Evolutionary conservation across 1,284 basidiomycete species (phyloP).

Genomic region (Rhodotorula sp.): DNA sequence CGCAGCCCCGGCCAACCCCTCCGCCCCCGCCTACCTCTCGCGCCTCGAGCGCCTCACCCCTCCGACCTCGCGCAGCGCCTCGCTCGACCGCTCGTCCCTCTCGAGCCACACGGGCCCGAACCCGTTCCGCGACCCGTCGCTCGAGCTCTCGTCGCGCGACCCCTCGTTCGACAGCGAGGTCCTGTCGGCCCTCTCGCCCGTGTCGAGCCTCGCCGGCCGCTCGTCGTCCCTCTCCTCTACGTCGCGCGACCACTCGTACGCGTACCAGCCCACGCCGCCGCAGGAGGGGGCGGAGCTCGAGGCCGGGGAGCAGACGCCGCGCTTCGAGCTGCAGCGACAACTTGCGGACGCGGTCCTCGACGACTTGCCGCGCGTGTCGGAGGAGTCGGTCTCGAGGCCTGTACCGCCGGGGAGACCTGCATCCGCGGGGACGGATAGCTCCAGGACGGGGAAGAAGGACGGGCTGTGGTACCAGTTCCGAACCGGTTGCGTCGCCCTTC

Average conservation of each 20-base stretch:
- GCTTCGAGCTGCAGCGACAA: slow-evolving; percentile 15
- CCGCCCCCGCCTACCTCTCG: background rate
- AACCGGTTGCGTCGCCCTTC: slow-evolving; percentile 16
- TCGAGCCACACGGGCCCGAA: background rate
- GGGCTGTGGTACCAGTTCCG: slow-evolving; percentile 26
- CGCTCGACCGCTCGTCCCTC: slow-evolving; percentile 7
- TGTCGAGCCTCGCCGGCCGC: background rate
- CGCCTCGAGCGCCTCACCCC: background rate
- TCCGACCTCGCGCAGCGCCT: slow-evolving; percentile 7
- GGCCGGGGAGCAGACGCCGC: background rate
- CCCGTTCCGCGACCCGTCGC: slow-evolving; percentile 21
- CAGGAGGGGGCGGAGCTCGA: background rate
- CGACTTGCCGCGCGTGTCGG: slow-evolving; percentile 14
- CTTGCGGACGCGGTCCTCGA: slow-evolving; percentile 18
- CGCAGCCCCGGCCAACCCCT: background rate
- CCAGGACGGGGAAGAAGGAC: background rate
- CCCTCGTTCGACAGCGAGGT: background rate
- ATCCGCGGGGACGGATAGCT: background rate
- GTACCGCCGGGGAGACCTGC: background rate
- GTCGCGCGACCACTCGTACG: too few species aligned
- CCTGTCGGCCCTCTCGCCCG: background rate
- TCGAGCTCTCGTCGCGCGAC: slow-evolving; percentile 8
- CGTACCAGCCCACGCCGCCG: too few species aligned
- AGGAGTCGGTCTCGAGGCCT: slow-evolving; percentile 8
- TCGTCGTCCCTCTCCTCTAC: background rate